Evolutionary conservation across 768 basidiomycete species (phyloP), one percentile per base, ranked within the genome.

Genomic region (Roridomyces roridus): DNA sequence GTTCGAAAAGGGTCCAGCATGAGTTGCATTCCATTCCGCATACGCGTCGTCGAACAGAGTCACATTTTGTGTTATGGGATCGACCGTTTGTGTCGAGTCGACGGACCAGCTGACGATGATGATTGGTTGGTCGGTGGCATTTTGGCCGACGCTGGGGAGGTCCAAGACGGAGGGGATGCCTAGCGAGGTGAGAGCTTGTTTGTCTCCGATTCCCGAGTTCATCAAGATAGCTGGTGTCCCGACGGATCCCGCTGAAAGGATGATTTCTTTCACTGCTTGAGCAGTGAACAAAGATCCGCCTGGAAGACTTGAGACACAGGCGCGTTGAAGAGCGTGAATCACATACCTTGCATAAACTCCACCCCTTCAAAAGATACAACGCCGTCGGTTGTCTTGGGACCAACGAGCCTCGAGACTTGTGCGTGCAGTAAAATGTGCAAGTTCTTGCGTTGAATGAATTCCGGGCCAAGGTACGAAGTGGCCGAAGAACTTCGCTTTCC

Each of bases 231-330:
- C 51, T 10, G 69, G 67, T 2, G 70, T 72, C 7, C 68, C 70
- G 43, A 73, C 61, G 1, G 71, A 52, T 4, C 74, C 74, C 3
- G 71, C 73, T 5, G 74, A 71, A 3, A 75, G 52, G 15, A 74
- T 69, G 28, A 76, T 48, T 42, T 75, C 73, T 28, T 70, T 72
- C 0, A 25, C 29, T 1, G 73, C 73, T 5, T 52, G 54, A 6
- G 68, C 52, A 37, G 46, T 37, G 31, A 37, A 52, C 51, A 25
- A 39, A 31, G 36, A 47, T 55, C 46, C 35, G 25, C 29, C 50
- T 58, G 28, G 40, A 31, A 10, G 24, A 44, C 29, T 12, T 31
- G 28, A 48, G 37, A 21, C 11, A 17, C 6, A 11, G 24, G 40
- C 47, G 24, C 21, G 12, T 15, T 20, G 41, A 14, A 39, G n/a